phyloP scores from a whole-genome alignment of 2,329 filamentous ascomycete genomes.

The Elsinoe ampelina region DNA sequence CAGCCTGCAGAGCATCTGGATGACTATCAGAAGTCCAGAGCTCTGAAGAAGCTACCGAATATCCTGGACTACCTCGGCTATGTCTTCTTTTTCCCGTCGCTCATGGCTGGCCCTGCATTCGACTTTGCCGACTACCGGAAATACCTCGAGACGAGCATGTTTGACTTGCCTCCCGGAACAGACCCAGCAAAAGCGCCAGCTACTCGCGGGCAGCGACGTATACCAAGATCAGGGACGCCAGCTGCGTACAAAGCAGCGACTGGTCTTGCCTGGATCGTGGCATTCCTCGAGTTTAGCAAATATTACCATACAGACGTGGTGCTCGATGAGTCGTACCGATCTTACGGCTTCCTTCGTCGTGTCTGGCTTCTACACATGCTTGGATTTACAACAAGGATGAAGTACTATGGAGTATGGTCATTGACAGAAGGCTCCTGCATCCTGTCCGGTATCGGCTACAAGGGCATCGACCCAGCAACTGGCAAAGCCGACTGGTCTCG shows the following conservation, averaged over 20 bases:
- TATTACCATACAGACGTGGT: conserved; percentile 58
- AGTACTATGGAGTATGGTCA: conserved; percentile 96
- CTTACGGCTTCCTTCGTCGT: conserved; percentile 60
- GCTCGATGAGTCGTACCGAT: conserved; percentile 56
- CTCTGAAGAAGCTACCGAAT: conserved; percentile 62
- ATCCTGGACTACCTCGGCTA: conserved; percentile 80
- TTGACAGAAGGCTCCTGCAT: conserved; percentile 92
- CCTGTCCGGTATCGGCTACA: conserved; percentile 85
- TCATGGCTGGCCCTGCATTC: conserved; percentile 85
- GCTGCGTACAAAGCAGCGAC: conserved; percentile 65
- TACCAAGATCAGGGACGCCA: conserved; percentile 80
- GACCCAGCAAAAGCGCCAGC: conserved; percentile 78
- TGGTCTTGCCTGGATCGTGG: conserved; percentile 69
- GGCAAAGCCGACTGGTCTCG: conserved; percentile 85
- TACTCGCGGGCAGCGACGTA: conserved; percentile 81
- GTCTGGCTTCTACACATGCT: conserved; percentile 77
- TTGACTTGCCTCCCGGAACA: conserved; percentile 70
- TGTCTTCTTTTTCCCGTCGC: conserved; percentile 86
- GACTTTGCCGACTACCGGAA: conserved; percentile 87
- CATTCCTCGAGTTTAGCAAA: conserved; percentile 63
- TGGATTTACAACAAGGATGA: conserved; percentile 69
- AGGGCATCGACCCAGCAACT: conserved; percentile 76
- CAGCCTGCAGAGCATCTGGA: conserved; percentile 71
- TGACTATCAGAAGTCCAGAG: conserved; percentile 74
- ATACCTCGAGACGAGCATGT: conserved; percentile 93